Percentiles rank a stretch among this genome's conserved stretches.
Conservation (phyloP, 345 rosid genomes). For the Aquilaria sinensis region DNA sequence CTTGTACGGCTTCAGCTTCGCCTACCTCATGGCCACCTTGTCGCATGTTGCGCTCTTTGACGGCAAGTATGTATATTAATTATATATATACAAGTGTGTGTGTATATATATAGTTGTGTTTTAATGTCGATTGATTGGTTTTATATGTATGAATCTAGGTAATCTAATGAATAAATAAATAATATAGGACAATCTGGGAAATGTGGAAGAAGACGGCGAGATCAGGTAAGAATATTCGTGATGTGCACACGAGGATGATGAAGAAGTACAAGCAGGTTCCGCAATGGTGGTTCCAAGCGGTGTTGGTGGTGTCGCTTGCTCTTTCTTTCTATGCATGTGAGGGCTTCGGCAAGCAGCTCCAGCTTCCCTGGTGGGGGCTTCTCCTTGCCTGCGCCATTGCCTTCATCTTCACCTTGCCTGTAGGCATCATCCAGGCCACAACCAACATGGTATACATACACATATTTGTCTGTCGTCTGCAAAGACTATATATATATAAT, state of each 20-base stretch:
- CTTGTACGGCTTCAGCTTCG: constrained; percentile 55
- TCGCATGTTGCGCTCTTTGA: constrained; percentile 66
- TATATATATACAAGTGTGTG: no score
- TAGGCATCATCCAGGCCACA: constrained; percentile 75
- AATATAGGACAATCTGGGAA: constrained; percentile 37
- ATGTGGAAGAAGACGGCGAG: constrained; percentile 58
- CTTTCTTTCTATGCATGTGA: constrained; percentile 53
- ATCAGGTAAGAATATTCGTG: constrained; percentile 31
- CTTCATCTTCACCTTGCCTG: constrained; percentile 62
- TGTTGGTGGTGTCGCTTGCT: constrained; percentile 36
- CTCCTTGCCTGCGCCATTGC: constrained; percentile 54
- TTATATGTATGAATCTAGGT: no score
- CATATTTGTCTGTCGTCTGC: neutral
- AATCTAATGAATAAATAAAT: no score
- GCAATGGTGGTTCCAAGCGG: constrained; percentile 66
- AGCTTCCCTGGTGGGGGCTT: constrained; percentile 90
- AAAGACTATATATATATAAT: neutral
- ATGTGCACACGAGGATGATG: constrained; percentile 80
- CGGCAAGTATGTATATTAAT: constrained; percentile 33
- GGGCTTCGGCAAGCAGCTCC: constrained; percentile 69
- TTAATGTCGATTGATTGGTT: no score
- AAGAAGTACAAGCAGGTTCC: constrained; percentile 62
- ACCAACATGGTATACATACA: constrained; percentile 47
- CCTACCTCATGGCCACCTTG: constrained; percentile 40
- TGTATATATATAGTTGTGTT: no score